phyloP scores from a whole-genome alignment of 192 early-diverging fungal species.

The Coemansia sp. region DNA sequence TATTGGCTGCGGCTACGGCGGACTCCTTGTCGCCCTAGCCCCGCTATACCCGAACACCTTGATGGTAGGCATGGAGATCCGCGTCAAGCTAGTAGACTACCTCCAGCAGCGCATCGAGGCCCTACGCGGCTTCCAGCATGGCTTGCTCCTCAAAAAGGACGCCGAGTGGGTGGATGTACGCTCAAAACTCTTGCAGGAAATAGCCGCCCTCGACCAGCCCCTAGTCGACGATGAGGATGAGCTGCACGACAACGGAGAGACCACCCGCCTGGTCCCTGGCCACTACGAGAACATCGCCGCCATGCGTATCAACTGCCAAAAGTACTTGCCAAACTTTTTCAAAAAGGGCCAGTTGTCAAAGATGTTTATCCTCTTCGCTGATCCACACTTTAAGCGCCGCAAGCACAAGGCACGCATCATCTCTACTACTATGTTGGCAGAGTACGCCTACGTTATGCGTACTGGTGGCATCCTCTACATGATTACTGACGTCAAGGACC shows the following conservation, averaged over 20 bases:
- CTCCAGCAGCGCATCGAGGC: conserved; percentile 89
- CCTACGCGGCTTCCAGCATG: conserved; percentile 64
- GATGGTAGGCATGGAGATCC: conserved; percentile 99
- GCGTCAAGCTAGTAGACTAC: conserved; percentile 92
- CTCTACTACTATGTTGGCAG: conserved; percentile 80
- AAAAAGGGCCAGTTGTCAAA: conserved; percentile 93
- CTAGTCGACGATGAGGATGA: conserved; percentile 20
- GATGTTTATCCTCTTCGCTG: conserved; percentile 97
- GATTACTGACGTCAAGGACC: conserved; percentile 91
- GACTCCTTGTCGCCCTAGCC: conserved; percentile 82
- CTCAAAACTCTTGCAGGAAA: conserved; percentile 45
- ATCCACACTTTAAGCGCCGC: conserved; percentile 98
- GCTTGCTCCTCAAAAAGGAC: conserved; percentile 14
- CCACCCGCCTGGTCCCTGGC: conserved; percentile 57
- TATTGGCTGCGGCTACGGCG: conserved; percentile 98
- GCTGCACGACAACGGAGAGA: conserved; percentile 53
- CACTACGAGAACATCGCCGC: conserved; percentile 96
- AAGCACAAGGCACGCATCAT: conserved; percentile 99
- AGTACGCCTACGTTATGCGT: conserved; percentile 95
- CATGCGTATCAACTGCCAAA: conserved; percentile 98
- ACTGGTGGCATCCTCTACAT: conserved; percentile 93
- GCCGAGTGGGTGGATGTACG: conserved; percentile 54
- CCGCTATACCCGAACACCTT: conserved; percentile 90
- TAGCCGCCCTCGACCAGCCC: conserved; percentile 19
- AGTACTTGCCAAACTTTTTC: conserved; percentile 98